Percentiles rank a stretch among this genome's conserved stretches.
Evolutionary conservation across 495 filamentous ascomycete species (phyloP).

Genomic region (Entonaema liquescens): DNA sequence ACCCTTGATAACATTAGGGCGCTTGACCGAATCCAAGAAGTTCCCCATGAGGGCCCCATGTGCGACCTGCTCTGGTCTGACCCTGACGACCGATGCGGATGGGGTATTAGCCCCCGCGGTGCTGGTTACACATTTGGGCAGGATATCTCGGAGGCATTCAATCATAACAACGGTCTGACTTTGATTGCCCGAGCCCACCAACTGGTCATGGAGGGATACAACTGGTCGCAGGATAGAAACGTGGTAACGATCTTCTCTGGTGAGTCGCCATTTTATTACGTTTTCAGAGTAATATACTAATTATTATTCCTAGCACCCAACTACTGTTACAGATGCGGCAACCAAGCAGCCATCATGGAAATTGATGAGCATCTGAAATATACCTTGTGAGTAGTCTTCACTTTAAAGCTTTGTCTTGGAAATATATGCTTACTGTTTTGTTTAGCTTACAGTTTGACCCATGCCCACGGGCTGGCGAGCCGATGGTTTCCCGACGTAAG

Average conservation of each 20-base stretch:
- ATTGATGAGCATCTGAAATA: conserved; percentile 99
- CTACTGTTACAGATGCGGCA: conserved; percentile 98
- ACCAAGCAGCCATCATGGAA: conserved; percentile 99
- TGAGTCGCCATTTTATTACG: conserved; percentile 50
- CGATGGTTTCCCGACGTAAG: conserved; percentile 95
- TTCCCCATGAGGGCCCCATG: conserved; percentile 98
- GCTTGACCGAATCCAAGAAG: conserved; percentile 96
- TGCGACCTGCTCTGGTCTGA: conserved; percentile 98
- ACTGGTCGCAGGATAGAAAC: conserved; percentile 96
- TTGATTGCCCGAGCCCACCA: conserved; percentile 94
- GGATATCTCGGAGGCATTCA: conserved; percentile 99
- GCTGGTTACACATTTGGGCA: conserved; percentile 99
- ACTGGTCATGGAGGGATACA: conserved; percentile 98
- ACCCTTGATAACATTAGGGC: conserved; percentile 98
- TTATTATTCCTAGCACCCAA: conserved; percentile 73
- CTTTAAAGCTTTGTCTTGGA: not conserved
- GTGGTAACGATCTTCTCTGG: conserved; percentile 99
- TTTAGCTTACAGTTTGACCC: conserved; percentile 97
- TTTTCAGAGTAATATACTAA: conserved; percentile 11
- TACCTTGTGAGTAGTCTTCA: conserved; percentile 83
- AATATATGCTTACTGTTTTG: conserved; percentile 34
- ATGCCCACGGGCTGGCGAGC: conserved; percentile 95
- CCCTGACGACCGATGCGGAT: conserved; percentile 97
- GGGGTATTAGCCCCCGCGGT: conserved; percentile 96
- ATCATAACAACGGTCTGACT: conserved; percentile 98